Percentiles rank a stretch among this genome's conserved stretches.
phyloP scores from a whole-genome alignment of 768 basidiomycete genomes.

The Tulasnella sp. region DNA sequence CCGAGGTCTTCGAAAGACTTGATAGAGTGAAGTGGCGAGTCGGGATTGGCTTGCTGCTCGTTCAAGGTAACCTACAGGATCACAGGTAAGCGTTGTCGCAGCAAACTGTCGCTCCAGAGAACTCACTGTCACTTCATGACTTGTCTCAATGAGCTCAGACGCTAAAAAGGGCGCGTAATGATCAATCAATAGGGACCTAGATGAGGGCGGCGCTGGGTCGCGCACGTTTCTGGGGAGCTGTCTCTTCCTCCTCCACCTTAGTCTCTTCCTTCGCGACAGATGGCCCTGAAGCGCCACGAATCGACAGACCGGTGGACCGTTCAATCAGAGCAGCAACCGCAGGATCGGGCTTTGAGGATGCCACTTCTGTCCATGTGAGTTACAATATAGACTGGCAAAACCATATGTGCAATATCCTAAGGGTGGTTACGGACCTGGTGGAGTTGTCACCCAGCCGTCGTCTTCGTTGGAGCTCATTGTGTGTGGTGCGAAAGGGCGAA shows the following conservation, averaged over 20 bases:
- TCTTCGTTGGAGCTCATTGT: background rate
- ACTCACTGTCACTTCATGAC: slow-evolving; percentile 71
- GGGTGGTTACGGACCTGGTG: background rate
- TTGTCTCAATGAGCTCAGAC: slow-evolving; percentile 61
- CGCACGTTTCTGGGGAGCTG: background rate
- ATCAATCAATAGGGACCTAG: background rate
- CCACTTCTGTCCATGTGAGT: background rate
- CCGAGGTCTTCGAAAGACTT: slow-evolving; percentile 95
- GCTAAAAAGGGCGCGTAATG: background rate
- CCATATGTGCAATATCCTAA: background rate
- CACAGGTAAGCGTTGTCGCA: too few relatives aligned
- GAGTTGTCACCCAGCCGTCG: slow-evolving; percentile 9
- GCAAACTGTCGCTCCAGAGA: background rate
- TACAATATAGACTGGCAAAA: background rate
- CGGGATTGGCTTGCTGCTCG: slow-evolving; percentile 89
- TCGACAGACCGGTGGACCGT: background rate
- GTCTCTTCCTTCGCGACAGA: background rate
- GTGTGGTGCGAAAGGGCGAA: background rate
- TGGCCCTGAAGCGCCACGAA: background rate
- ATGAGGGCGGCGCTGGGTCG: background rate
- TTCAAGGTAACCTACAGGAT: slow-evolving; percentile 78
- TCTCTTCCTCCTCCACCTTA: background rate
- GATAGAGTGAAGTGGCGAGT: slow-evolving; percentile 89
- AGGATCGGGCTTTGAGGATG: background rate
- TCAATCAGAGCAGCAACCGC: background rate